Base-by-base conservation (phyloP, 495 filamentous ascomycete species). In the Hypoxylon perforatum region DNA sequence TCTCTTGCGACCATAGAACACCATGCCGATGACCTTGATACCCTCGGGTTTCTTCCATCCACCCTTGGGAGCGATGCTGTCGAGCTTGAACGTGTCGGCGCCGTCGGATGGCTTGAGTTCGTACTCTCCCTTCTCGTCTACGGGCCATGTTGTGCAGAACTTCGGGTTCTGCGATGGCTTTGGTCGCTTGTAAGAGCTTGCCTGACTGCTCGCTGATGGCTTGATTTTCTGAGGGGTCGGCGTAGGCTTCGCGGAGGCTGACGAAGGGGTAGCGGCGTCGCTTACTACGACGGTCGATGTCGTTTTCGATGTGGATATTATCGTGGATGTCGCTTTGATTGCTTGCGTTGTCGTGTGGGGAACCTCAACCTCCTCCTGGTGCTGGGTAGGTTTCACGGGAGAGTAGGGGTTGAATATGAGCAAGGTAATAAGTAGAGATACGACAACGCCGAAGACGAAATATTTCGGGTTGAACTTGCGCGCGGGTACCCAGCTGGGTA, bases 21-120 rank as follows among this genome's bases (percentile, higher is more conserved):
- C 81, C 51, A 85, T 69, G 30, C 76, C 83, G 33, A 84, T 70
- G 28, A 85, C 75, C 47, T 80, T 78, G 39, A 84, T 61, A 4
- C 70, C 75, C n/a, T 53, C 53, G 10, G 81, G 80, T 55, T 84
- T 84, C 18, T 71, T 61, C 63, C 63, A 71, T 12, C 68, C 68
- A 23, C 45, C 68, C 9, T 67, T 60, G n/a, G 68, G 64, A 44
- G 68, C 68, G 23, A 71, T 60, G 19, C 64, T 67, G 23, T 68
- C 64, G 15, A 48, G 10, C 63, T 68, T 63, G 49, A 63, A 11
- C 15, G 52, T 60, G 35, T 60, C 25, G 18, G 22, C 28, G 45
- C 70, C 64, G 14, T 67, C 14, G 2, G 19, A 21, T 8, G 51
- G 25, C 21, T 67, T 11, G 18, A 67, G 42, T 1, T 71, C 45